phyloP scores from a whole-genome alignment of 2,329 filamentous ascomycete species.

The Trichoderma semiorbis region DNA sequence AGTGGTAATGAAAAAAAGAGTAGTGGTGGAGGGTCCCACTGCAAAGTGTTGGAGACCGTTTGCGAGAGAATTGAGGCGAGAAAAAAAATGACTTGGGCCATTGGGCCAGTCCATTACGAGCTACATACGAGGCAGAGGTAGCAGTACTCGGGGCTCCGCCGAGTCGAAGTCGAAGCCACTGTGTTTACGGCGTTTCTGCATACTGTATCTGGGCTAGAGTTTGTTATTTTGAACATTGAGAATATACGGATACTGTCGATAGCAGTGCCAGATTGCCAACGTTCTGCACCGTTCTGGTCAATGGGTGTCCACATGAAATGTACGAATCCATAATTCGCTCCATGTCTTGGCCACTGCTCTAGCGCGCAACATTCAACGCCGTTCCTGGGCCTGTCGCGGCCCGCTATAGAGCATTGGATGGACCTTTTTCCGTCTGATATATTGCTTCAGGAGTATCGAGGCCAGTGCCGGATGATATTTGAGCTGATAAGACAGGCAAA shows the following conservation, averaged over 20 bases:
- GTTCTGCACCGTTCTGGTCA: not conserved
- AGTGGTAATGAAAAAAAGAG: not conserved
- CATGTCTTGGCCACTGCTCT: not conserved
- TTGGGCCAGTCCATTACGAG: not conserved
- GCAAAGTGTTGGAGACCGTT: not conserved
- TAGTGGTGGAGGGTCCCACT: constrained; percentile 7
- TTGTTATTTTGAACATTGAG: no score
- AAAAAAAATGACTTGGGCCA: not conserved
- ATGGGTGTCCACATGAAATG: not conserved
- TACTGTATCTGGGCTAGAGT: not conserved
- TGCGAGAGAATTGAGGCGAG: not conserved
- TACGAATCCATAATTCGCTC: not conserved
- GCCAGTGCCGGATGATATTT: not conserved
- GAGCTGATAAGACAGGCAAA: not conserved
- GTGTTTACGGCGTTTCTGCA: not conserved
- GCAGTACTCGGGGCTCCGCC: not conserved
- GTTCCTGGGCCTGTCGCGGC: constrained; percentile 2
- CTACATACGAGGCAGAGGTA: not conserved
- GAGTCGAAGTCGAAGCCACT: not conserved
- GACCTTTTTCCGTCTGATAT: not conserved
- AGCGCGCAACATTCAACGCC: not conserved
- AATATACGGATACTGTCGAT: not conserved
- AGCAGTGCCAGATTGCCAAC: not conserved
- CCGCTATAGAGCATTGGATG: not conserved
- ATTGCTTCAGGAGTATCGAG: not conserved